A percentile compares a stretch with the other conserved stretches of the same genome.
Conservation (phyloP, 23 red algal species). For the Agarophyton chilense region DNA sequence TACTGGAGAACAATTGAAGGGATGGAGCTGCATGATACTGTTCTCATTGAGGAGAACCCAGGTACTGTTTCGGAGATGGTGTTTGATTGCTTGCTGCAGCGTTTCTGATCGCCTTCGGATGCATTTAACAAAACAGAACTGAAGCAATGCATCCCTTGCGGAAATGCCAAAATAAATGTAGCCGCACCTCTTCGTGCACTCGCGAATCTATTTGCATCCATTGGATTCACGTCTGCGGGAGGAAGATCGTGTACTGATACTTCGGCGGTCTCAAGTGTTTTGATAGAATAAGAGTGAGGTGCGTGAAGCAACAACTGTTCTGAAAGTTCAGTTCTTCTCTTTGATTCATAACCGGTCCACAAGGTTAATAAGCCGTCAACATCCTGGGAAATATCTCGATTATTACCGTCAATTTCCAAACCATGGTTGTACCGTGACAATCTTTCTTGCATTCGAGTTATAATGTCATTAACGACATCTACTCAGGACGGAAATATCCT, state of each 20-base stretch:
- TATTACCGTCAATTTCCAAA: neutral
- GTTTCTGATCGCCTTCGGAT: neutral
- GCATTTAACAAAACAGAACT: neutral
- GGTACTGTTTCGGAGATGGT: neutral
- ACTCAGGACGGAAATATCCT: constrained; percentile 37
- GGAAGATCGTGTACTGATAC: neutral
- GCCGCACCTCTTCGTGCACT: neutral
- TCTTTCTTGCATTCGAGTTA: constrained; percentile 31
- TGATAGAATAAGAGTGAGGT: neutral
- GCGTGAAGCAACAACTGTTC: neutral
- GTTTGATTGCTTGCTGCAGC: neutral
- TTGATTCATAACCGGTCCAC: neutral
- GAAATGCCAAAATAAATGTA: neutral
- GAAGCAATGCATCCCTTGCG: neutral
- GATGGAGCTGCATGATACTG: neutral
- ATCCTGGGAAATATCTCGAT: neutral
- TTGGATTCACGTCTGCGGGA: neutral
- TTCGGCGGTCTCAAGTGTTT: neutral
- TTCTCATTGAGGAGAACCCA: neutral
- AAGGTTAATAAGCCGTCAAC: neutral
- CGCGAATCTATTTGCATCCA: neutral
- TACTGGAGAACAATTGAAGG: neutral
- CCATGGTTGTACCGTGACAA: neutral
- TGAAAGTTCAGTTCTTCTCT: neutral
- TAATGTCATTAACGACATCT: constrained; percentile 49